These are phyloP conservation scores for Cystofilobasidium ferigula DNA, from an alignment of 768 basidiomycete species.

Conservation along the genomic window DNA sequence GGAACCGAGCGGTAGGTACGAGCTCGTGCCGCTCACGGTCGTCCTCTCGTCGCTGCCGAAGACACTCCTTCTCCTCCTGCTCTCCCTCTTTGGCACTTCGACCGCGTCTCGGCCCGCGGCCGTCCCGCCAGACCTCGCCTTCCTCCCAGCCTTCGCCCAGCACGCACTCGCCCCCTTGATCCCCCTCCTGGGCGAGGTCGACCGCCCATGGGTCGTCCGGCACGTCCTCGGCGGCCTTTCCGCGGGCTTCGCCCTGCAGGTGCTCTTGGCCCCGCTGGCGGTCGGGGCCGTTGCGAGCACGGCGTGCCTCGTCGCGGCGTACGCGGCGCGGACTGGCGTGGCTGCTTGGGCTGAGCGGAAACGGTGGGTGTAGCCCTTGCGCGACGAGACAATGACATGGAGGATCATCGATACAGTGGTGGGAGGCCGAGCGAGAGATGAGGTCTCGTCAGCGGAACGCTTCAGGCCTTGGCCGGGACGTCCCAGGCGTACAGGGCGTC, in stretches of 20 bases:
- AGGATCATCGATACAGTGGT: too few species aligned
- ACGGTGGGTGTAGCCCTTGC: too few species aligned
- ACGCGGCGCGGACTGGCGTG: too few species aligned
- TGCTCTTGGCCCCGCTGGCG: slow-evolving; percentile 7
- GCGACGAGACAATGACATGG: too few species aligned
- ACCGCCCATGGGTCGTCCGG: slow-evolving; percentile 34
- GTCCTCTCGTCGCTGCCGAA: slow-evolving; percentile 35
- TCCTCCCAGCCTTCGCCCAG: slow-evolving; percentile 6
- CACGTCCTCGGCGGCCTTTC: slow-evolving; percentile 36
- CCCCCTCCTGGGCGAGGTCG: slow-evolving; percentile 26
- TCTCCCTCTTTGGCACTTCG: slow-evolving; percentile 34
- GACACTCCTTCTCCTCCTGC: slow-evolving; percentile 34
- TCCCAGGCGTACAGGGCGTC: slow-evolving; percentile 29
- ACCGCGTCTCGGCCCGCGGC: neutral
- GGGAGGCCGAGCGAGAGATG: too few species aligned
- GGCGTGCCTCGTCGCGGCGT: neutral
- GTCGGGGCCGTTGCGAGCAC: slow-evolving; percentile 3
- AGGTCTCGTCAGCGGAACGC: too few species aligned
- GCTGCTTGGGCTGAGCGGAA: too few species aligned
- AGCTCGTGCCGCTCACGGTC: slow-evolving; percentile 34
- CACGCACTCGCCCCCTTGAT: neutral
- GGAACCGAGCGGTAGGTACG: slow-evolving; percentile 6
- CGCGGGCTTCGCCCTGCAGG: slow-evolving; percentile 36
- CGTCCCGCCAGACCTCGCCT: neutral
- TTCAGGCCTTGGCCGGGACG: too few species aligned